Conservation (phyloP, 208 protist species). For the Porcisia deanei region DNA sequence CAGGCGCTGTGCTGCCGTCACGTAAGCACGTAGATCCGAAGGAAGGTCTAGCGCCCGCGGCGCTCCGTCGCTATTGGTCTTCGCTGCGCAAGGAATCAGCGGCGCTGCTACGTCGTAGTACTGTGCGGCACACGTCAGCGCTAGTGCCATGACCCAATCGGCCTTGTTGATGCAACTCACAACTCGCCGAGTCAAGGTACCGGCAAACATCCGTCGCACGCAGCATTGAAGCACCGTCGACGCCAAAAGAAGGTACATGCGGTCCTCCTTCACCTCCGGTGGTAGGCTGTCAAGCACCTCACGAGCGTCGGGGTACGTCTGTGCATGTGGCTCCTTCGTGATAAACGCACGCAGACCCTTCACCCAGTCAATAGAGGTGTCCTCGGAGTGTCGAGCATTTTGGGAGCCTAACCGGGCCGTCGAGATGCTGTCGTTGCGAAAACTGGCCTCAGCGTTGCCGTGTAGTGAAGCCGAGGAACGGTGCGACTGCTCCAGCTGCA, state of each 20-base stretch:
- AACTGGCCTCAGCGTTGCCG: neutral
- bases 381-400: neutral
- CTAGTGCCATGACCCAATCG: slow-evolving; percentile 30
- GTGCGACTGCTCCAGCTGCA: neutral
- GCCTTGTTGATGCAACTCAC: slow-evolving; percentile 1
- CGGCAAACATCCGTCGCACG: slow-evolving; percentile 61
- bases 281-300: slow-evolving; percentile 41
- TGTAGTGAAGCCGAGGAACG: neutral
- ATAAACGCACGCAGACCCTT: slow-evolving; percentile 27
- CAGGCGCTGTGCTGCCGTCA: neutral
- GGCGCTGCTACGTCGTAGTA: slow-evolving; percentile 39
- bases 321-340: slow-evolving; percentile 5
- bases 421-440: neutral
- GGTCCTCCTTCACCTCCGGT: slow-evolving; percentile 1
- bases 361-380: slow-evolving; percentile 10
- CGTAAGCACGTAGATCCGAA: slow-evolving; percentile 10
- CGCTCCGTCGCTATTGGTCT: neutral
- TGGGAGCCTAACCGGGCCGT: neutral
- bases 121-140: slow-evolving; percentile 29
- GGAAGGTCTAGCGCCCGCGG: slow-evolving; percentile 1
- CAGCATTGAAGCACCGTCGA: slow-evolving; percentile 28
- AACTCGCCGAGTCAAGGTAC: slow-evolving; percentile 42
- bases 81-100: slow-evolving; percentile 10
- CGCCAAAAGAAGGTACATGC: slow-evolving; percentile 32
- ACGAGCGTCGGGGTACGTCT: slow-evolving; percentile 49